Evolutionary conservation across 768 basidiomycete species (phyloP).

Genomic region (Heimioporus sp.): DNA sequence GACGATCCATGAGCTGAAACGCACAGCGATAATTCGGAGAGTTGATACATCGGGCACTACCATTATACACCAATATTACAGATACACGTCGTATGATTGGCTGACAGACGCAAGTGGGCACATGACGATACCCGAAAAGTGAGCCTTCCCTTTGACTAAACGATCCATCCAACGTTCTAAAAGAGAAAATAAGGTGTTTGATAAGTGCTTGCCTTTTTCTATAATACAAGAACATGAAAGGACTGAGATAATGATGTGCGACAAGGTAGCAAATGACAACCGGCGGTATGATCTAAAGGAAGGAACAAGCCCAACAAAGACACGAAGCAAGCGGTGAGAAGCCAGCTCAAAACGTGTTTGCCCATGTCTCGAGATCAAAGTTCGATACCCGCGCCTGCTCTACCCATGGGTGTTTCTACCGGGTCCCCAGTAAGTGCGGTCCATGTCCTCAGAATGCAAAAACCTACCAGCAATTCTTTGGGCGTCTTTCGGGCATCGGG

Average conservation of each 20-base stretch:
- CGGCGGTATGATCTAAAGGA: constrained; percentile 27
- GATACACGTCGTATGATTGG: too few relatives aligned
- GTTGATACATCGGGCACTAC: too few relatives aligned
- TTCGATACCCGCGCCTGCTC: constrained; percentile 54
- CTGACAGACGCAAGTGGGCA: too few relatives aligned
- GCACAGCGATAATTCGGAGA: too few relatives aligned
- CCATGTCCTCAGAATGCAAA: not conserved
- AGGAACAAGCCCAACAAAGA: constrained; percentile 8
- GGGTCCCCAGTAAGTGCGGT: constrained; percentile 7
- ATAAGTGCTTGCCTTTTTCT: constrained; percentile 17
- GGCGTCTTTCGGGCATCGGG: constrained; percentile 81
- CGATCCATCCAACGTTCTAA: too few relatives aligned
- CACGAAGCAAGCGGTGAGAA: constrained; percentile 14
- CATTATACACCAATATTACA: too few relatives aligned
- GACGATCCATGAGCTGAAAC: too few relatives aligned
- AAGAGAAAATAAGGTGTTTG: not conserved
- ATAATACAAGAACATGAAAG: constrained; percentile 32
- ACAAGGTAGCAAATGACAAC: constrained; percentile 25
- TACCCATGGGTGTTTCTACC: constrained; percentile 75
- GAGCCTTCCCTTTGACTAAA: too few relatives aligned
- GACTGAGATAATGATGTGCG: constrained; percentile 30
- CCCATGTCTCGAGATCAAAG: constrained; percentile 79
- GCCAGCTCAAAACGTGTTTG: constrained; percentile 59
- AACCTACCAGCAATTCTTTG: constrained; percentile 73
- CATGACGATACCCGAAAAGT: too few relatives aligned